phyloP scores from a whole-genome alignment of 2,329 filamentous ascomycete species.

The Colletotrichum plurivorum region DNA sequence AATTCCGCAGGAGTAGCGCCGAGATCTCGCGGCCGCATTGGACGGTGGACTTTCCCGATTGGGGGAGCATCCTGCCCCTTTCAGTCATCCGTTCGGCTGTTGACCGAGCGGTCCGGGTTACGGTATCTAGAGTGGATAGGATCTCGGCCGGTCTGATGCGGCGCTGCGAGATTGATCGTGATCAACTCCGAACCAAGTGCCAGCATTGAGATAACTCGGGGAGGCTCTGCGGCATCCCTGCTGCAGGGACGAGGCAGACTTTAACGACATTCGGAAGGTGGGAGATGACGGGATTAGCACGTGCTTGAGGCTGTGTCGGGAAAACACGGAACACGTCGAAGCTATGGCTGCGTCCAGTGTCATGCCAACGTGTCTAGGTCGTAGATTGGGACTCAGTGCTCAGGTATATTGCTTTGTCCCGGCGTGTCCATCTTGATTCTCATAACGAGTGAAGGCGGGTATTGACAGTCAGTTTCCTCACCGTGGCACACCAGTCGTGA shows the following conservation, averaged over 20 bases:
- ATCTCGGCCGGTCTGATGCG: background rate
- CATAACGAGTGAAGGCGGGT: no score
- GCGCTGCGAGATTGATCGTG: no score
- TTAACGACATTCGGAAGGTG: background rate
- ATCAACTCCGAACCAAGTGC: no score
- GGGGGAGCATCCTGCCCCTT: background rate
- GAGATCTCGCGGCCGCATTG: background rate
- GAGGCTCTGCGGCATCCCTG: no score
- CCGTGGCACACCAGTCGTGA: no score
- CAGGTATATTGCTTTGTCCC: no score
- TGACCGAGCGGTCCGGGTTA: background rate
- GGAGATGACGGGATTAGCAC: background rate
- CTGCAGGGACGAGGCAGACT: background rate
- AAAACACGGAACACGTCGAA: background rate
- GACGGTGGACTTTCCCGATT: background rate
- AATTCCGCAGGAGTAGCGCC: background rate
- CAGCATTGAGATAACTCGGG: no score
- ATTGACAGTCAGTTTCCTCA: no score
- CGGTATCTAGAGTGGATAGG: background rate
- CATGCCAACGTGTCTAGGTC: background rate
- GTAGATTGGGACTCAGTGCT: no score
- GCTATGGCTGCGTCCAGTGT: background rate
- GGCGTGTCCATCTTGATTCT: no score
- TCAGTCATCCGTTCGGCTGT: background rate
- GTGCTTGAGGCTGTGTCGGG: background rate